Evolutionary conservation across 192 early-diverging fungal genomes (phyloP).

Genomic region (Entrophospora sp.): DNA sequence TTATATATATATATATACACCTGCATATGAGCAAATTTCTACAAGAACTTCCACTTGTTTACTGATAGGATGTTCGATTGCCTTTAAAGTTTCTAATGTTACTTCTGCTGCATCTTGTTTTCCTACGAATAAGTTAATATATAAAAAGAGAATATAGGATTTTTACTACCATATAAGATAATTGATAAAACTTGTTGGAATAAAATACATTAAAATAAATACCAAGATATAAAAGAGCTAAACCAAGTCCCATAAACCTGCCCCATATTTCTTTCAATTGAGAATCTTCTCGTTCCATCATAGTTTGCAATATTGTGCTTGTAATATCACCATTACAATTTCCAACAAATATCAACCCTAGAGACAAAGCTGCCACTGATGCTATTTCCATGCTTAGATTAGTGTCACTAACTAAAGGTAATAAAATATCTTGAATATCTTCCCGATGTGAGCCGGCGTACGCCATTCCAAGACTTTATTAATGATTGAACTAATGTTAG

Average conservation of each 20-base stretch:
- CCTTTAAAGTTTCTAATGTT: constrained; percentile 89
- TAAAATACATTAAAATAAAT: no score
- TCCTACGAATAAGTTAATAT: constrained; percentile 25
- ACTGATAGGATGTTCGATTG: constrained; percentile 87
- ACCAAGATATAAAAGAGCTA: constrained; percentile 83
- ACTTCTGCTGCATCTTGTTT: constrained; percentile 86
- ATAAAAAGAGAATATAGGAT: no score
- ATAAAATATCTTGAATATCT: constrained; percentile 73
- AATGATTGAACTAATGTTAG: background rate
- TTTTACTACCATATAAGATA: no score
- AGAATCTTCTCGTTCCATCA: constrained; percentile 89
- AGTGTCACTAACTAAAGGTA: constrained; percentile 75
- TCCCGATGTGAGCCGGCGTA: constrained; percentile 86
- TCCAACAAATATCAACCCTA: constrained; percentile 91
- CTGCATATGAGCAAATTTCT: constrained; percentile 84
- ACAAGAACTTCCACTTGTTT: constrained; percentile 83
- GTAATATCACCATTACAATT: constrained; percentile 84
- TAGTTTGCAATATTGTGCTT: constrained; percentile 81
- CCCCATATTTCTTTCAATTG: constrained; percentile 82
- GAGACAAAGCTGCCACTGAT: constrained; percentile 77
- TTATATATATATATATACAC: constrained; percentile 22
- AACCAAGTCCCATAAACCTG: constrained; percentile 88
- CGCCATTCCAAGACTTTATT: constrained; percentile 77
- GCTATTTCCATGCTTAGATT: constrained; percentile 80
- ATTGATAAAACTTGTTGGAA: no score